These are phyloP conservation scores for Fusarium sp. DNA, from an alignment of 2,329 filamentous ascomycete genomes.

Conservation along the genomic window DNA sequence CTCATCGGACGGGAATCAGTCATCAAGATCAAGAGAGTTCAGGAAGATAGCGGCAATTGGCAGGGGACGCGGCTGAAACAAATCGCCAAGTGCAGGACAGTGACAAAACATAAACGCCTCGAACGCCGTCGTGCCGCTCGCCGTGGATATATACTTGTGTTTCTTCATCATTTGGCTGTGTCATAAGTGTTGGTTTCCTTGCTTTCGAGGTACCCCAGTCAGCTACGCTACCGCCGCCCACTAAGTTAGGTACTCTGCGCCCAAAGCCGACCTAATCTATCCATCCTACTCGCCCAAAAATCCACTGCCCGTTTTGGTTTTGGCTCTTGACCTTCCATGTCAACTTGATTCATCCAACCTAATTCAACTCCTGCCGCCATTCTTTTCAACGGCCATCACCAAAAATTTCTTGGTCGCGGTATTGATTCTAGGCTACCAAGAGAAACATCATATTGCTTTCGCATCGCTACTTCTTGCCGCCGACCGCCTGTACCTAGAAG, in stretches of 20 bases:
- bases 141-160: constrained; percentile 33
- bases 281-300: constrained; percentile 15
- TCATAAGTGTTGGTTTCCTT: constrained; percentile 21
- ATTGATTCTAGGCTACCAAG: not conserved
- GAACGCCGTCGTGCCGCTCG: not conserved
- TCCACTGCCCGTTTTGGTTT: constrained; percentile 32
- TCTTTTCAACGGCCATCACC: constrained; percentile 18
- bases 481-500: not conserved
- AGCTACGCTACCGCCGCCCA: constrained; percentile 3
- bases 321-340: constrained; percentile 3
- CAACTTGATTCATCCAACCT: constrained; percentile 3
- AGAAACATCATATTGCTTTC: not conserved
- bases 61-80: constrained; percentile 37
- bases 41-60: constrained; percentile 6
- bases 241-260: not conserved
- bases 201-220: constrained; percentile 32
- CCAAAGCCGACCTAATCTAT: constrained; percentile 28
- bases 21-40: not conserved
- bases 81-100: not conserved
- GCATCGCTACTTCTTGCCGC: not conserved
- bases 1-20: not conserved
- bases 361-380: constrained; percentile 27
- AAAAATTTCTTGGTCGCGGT: constrained; percentile 19
- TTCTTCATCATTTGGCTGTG: constrained; percentile 13
- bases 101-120: constrained; percentile 34